phyloP scores from a whole-genome alignment of 75 land plant genomes.

The Cupressus sempervirens region DNA sequence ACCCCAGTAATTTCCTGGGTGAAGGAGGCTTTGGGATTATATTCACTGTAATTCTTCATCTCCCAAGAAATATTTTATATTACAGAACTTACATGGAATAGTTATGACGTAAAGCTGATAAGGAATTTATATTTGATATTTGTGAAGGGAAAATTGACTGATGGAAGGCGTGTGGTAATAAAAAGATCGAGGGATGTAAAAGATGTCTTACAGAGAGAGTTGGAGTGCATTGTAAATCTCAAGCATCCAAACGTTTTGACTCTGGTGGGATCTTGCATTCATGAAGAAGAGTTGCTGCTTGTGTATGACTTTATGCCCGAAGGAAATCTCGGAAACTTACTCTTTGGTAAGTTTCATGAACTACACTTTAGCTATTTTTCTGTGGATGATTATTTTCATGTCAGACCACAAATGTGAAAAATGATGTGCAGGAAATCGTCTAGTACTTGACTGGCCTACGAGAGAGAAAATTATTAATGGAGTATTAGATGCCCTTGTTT shows the following conservation, averaged over 20 bases:
- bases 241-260: constrained; percentile 65
- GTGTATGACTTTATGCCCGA: constrained; percentile 68
- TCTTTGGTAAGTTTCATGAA: neutral
- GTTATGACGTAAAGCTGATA: no score
- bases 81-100: no score
- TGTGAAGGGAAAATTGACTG: neutral
- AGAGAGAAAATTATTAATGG: constrained; percentile 37
- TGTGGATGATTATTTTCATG: neutral
- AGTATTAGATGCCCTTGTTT: constrained; percentile 42
- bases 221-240: constrained; percentile 35
- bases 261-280: constrained; percentile 50
- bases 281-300: constrained; percentile 33
- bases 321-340: constrained; percentile 24
- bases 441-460: constrained; percentile 30
- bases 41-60: neutral
- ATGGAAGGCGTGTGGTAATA: neutral
- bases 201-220: constrained; percentile 47
- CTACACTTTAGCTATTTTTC: neutral
- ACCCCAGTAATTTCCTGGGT: neutral
- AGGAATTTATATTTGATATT: no score
- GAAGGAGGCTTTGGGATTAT: neutral
- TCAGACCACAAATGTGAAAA: neutral
- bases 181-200: neutral
- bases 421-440: neutral
- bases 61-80: neutral